Evolutionary conservation across 2,329 filamentous ascomycete genomes (phyloP), one percentile per base, ranked within the genome.

Genomic region (Aspergillus sclerotialis): DNA sequence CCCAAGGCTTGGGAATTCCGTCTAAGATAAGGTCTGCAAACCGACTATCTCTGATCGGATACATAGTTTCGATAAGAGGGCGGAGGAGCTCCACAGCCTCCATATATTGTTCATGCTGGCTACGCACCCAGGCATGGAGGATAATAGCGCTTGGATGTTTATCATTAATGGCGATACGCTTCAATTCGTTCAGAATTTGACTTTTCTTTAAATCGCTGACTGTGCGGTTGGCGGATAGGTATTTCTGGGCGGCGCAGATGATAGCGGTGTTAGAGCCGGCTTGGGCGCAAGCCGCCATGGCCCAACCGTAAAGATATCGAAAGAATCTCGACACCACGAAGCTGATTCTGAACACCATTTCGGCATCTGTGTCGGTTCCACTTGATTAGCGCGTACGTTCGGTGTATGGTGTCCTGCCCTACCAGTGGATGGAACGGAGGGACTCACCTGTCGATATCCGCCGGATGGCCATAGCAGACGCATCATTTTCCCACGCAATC

Each of bases 91-190:
- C 17, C 7, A 51, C 25, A 3, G 52, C 55, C 11, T 50, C 39
- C 3, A 34, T 12, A 19, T 47, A 39, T 11, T 50, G 29, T 3
- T 48, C 48, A 5, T 47, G 48, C 11, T 36, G 32, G 10, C 42
- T 41, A 4, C 58, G 42, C 2, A 57, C 35, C 12, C 51, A 45
- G 5, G 53, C 56, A 9, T 56, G 50, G 5, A 59, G 17, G 8
- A 52, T 28, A 28, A 60, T 49, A 2, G 56, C 56, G 4, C 46
- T 39, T 0, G 56, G 56, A 24, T 52, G 51, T 6, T 40, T 44
- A 12, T 48, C 33, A 5, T 45, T 34, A 1, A 39, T 24, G 9
- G 57, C 53, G 5, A 56, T 33, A 4, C 39, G 29, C 21, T 55
- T 46, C 11, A 60, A 28, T 9, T 36, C 28, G 2, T 43, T 32